These are phyloP conservation scores for Daedalea quercina DNA, from an alignment of 768 basidiomycete species.

Conservation along the genomic window DNA sequence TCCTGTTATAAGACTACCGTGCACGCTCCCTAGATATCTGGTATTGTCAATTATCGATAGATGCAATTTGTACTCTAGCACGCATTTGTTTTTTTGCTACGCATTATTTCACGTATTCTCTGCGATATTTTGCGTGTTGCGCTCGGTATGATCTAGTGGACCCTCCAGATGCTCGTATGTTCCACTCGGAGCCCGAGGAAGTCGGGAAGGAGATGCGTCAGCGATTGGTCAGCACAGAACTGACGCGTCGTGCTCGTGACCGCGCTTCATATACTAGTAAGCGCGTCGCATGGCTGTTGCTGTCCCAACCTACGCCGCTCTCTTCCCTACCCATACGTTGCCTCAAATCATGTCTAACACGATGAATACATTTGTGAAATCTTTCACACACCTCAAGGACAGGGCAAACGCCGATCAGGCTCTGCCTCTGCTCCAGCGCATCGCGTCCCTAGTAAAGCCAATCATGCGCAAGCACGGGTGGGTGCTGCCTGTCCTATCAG, in stretches of 20 bases:
- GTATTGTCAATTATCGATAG: neutral
- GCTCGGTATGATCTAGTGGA: neutral
- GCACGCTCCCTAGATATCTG: neutral
- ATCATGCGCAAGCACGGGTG: conserved; percentile 87
- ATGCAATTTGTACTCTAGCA: neutral
- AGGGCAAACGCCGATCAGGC: conserved; percentile 64
- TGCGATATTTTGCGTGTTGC: neutral
- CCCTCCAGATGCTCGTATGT: neutral
- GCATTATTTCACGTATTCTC: neutral
- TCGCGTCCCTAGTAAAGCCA: conserved; percentile 82
- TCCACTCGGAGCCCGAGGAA: neutral
- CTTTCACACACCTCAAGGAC: conserved; percentile 66
- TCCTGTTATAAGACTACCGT: neutral
- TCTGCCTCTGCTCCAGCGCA: conserved; percentile 55
- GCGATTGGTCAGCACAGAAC: neutral
- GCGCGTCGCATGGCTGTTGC: neutral
- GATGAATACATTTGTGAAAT: conserved; percentile 47
- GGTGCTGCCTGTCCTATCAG: conserved; percentile 72
- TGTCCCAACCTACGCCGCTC: neutral
- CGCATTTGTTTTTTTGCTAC: neutral
- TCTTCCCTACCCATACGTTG: neutral
- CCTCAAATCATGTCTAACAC: neutral
- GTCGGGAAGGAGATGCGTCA: neutral
- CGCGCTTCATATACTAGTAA: neutral
- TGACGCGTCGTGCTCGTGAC: neutral